Evolutionary conservation across 345 rosid species (phyloP), one percentile per base, ranked within the genome.

Genomic region (Durio zibethinus): DNA sequence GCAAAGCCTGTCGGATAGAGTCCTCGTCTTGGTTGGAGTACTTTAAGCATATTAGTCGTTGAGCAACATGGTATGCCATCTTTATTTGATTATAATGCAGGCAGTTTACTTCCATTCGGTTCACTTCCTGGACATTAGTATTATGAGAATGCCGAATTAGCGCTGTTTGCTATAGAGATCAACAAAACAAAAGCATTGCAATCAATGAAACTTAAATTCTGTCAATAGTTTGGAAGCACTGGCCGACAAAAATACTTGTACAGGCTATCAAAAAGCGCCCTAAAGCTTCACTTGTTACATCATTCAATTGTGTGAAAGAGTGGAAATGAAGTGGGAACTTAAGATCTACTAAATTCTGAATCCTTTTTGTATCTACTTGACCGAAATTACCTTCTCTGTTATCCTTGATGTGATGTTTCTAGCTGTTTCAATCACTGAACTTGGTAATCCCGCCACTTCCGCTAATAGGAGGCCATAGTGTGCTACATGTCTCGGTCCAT

Each of bases 401-500:
- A 91, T 88, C 81, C 84, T 86, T 63, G 91, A 80, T 62, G 97
- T 91, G 77, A 96, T 93, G 80, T 72, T 80, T 84, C 85, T 85
- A n/a, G 99, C 98, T 10, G 83, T 89, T 81, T 95, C 96, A 64
- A 90, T 83, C 82, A 95, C 98, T 12, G 94, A 80, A 80, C 76
- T 83, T 31, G 99, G 98, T 75, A 95, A 78, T 76, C 99, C 97
- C 20, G 98, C 98, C 63, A 87, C 92, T 79, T 96, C 86, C 2
- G 98, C 99, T 83, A 92, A 66, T 31, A 88, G 80, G 82, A 93
- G 97, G 79, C 99, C 97, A 65, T 92, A 96, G 80, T 92, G 94
- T 18, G 93, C 93, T 76, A 96, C 88, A 76, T 83, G 89, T 69
- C 85, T 85, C 1, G 84, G 89, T 74, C 99, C 99, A 56, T 96